A percentile compares a stretch with the other conserved stretches of the same genome.
Evolutionary conservation across 768 basidiomycete species (phyloP).

Genomic region (Hydnomerulius pinastri): DNA sequence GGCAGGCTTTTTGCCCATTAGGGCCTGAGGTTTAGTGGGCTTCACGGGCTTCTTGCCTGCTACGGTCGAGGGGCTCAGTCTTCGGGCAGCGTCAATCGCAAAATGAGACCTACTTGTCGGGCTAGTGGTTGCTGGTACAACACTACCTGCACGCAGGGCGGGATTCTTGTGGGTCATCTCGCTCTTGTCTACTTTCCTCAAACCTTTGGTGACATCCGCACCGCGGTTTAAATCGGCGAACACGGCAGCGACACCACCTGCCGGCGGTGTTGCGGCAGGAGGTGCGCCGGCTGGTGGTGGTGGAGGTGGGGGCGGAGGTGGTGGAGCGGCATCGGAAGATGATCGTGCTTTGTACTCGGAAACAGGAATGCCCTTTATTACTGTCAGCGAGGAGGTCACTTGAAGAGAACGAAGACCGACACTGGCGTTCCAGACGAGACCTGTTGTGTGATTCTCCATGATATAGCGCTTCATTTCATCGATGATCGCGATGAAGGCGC

Average conservation of each 20-base stretch:
- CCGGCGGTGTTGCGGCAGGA: constrained; percentile 44
- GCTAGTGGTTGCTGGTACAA: constrained; percentile 47
- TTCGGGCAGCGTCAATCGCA: constrained; percentile 3
- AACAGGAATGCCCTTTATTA: constrained; percentile 54
- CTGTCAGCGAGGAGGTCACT: constrained; percentile 1
- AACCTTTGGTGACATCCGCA: constrained; percentile 83
- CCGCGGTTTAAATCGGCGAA: constrained; percentile 92
- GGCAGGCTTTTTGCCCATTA: constrained; percentile 88
- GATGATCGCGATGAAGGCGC: constrained; percentile 64
- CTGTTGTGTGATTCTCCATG: constrained; percentile 82
- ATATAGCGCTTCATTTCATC: constrained; percentile 84
- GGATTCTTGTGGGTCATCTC: constrained; percentile 99
- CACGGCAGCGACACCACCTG: constrained; percentile 71
- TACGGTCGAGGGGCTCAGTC: constrained; percentile 12
- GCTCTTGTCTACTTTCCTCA: constrained; percentile 93
- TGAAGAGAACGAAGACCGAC: constrained; percentile 38
- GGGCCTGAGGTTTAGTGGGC: constrained; percentile 81
- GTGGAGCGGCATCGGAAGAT: constrained; percentile 30
- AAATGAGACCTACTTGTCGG: constrained; percentile 36
- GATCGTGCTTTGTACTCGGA: constrained; percentile 50
- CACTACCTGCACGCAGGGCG: constrained; percentile 58
- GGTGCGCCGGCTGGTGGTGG: constrained; percentile 46
- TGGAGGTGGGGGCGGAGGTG: constrained; percentile 59
- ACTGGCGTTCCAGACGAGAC: constrained; percentile 85
- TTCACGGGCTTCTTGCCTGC: constrained; percentile 67